phyloP scores from a whole-genome alignment of 352 stramenopile genomes.

The Phytophthora melonis region DNA sequence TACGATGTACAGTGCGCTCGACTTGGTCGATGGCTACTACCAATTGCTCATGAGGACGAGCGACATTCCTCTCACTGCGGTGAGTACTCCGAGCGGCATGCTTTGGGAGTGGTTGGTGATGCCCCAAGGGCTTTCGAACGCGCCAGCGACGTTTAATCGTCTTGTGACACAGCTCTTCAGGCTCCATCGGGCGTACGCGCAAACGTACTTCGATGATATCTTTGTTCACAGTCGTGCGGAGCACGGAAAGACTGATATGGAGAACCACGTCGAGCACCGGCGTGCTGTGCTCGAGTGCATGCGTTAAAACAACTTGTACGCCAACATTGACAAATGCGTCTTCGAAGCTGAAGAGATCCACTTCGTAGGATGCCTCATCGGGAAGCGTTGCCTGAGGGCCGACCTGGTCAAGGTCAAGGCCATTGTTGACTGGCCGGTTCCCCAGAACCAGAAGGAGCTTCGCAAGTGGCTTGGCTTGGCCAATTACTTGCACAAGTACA shows the following conservation, averaged over 20 bases:
- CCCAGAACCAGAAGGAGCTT: neutral
- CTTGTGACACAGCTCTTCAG: no score
- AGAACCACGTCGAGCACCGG: no score
- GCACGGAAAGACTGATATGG: no score
- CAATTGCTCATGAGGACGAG: no score
- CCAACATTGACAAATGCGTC: neutral
- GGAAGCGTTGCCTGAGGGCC: neutral
- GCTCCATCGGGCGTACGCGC: no score
- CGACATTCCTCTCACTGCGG: no score
- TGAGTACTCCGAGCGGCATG: no score
- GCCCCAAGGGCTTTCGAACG: no score
- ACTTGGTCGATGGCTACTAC: constrained; percentile 32
- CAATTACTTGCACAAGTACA: neutral
- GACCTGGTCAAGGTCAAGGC: neutral
- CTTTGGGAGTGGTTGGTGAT: no score
- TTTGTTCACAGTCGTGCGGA: no score
- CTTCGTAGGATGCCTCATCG: neutral
- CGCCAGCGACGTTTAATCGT: no score
- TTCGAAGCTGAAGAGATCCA: neutral
- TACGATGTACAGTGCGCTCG: constrained; percentile 8
- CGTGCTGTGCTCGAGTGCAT: neutral
- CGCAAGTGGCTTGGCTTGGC: neutral
- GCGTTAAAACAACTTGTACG: neutral
- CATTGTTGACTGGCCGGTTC: neutral
- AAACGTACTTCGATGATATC: no score